phyloP scores from a whole-genome alignment of 2,329 filamentous ascomycete genomes.

The Ophiostoma tasmaniense region DNA sequence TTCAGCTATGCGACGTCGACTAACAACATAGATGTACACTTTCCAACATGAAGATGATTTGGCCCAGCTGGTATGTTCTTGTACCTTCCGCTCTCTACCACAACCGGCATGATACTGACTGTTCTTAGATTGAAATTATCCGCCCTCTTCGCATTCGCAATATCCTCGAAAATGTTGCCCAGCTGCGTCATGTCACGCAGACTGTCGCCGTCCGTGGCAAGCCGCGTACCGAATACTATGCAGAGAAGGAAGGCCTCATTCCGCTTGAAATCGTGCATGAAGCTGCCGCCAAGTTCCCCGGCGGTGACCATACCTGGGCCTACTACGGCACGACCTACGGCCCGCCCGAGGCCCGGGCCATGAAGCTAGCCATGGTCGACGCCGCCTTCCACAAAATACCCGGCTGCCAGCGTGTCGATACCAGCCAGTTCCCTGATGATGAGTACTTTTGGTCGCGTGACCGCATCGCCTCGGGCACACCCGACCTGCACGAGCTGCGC shows the following conservation, averaged over 20 bases:
- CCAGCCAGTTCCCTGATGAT: neutral
- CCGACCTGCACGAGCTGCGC: slow-evolving; percentile 31
- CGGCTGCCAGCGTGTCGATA: neutral
- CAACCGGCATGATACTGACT: neutral
- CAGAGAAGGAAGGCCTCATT: neutral
- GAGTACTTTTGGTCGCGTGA: neutral
- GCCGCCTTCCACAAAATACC: neutral
- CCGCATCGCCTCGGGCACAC: slow-evolving; percentile 18
- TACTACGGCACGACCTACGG: neutral
- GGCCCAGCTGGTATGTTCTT: neutral
- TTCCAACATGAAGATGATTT: neutral
- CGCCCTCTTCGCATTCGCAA: neutral
- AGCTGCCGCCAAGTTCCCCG: neutral
- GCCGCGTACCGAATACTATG: neutral
- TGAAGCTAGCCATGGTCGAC: neutral
- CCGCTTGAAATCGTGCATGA: neutral
- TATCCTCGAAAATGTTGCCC: neutral
- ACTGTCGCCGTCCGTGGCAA: neutral
- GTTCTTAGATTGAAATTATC: neutral
- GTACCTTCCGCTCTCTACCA: neutral
- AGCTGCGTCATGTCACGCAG: neutral
- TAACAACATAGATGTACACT: neutral
- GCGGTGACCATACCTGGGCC: neutral
- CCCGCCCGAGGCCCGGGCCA: neutral
- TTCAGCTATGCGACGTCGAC: neutral